Percentiles rank a stretch among this genome's conserved stretches.
These are phyloP conservation scores for Ceratocystis alfenasii DNA, from an alignment of 2,329 filamentous ascomycete species.

Conservation along the genomic window DNA sequence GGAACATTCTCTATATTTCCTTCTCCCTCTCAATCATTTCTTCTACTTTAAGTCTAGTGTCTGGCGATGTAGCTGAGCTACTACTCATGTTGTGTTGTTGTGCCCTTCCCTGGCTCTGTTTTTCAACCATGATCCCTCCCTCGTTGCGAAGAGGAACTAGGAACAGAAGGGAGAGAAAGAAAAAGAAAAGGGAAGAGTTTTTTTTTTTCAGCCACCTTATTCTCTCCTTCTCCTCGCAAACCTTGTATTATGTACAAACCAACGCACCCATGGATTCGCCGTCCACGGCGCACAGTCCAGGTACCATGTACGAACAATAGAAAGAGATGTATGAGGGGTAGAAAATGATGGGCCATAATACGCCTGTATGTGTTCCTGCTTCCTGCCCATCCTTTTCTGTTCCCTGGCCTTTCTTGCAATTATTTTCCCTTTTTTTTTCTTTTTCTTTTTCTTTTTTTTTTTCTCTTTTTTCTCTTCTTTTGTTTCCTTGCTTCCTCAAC, in stretches of 20 bases:
- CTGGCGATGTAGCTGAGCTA: too few species aligned
- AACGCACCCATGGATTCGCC: neutral
- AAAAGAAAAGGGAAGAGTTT: neutral
- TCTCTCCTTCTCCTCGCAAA: neutral
- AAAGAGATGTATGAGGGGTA: neutral
- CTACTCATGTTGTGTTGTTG: neutral
- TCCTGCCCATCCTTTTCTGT: too few species aligned
- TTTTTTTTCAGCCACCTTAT: neutral
- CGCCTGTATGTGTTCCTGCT: too few species aligned
- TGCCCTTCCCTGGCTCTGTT: neutral
- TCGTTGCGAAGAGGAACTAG: neutral
- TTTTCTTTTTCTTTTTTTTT: neutral
- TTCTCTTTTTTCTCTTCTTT: neutral
- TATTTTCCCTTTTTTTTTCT: neutral
- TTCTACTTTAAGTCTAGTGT: neutral
- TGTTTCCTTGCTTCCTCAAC: neutral
- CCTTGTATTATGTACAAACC: neutral
- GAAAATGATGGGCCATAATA: neutral
- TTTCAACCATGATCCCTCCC: neutral
- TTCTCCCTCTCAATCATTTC: too few species aligned
- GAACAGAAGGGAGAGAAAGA: neutral
- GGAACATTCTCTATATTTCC: neutral
- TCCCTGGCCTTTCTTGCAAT: too few species aligned
- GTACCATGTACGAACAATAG: neutral
- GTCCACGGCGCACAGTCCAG: neutral